phyloP scores from a whole-genome alignment of 2,329 filamentous ascomycete genomes.

The Arthrinium phaeospermum region DNA sequence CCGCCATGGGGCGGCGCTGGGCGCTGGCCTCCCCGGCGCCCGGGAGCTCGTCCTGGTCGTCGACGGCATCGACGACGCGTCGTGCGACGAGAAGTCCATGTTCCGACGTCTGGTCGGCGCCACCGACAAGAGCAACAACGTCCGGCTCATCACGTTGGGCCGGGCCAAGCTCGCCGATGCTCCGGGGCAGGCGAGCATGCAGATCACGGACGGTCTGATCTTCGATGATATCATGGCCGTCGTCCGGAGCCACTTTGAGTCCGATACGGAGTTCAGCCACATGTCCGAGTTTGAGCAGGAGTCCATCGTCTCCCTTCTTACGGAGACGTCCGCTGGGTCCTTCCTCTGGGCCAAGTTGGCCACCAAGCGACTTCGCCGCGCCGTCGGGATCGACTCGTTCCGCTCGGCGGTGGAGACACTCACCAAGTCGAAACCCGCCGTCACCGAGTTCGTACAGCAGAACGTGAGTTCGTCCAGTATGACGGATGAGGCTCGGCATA shows the following conservation, averaged over 20 bases:
- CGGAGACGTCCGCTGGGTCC: constrained; percentile 41
- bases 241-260: constrained; percentile 36
- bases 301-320: constrained; percentile 38
- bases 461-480: constrained; percentile 34
- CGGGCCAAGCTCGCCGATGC: constrained; percentile 28
- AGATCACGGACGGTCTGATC: constrained; percentile 39
- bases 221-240: constrained; percentile 44
- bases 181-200: constrained; percentile 29
- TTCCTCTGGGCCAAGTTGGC: constrained; percentile 47
- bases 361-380: constrained; percentile 37
- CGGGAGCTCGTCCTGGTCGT: constrained; percentile 45
- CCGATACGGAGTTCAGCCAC: constrained; percentile 30
- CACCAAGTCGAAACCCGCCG: constrained; percentile 31
- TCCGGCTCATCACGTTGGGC: constrained; percentile 41
- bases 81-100: constrained; percentile 36
- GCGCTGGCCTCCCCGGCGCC: constrained; percentile 34
- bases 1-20: constrained; percentile 38
- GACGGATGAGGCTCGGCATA: constrained; percentile 38
- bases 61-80: constrained; percentile 44
- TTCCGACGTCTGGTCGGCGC: constrained; percentile 36
- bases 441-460: constrained; percentile 40
- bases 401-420: constrained; percentile 38
- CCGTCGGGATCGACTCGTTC: constrained; percentile 33
- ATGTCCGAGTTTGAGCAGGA: constrained; percentile 42
- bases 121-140: constrained; percentile 30